These are phyloP conservation scores for Trichoderma asperellum DNA, from an alignment of 2,329 filamentous ascomycete genomes.

Conservation along the genomic window DNA sequence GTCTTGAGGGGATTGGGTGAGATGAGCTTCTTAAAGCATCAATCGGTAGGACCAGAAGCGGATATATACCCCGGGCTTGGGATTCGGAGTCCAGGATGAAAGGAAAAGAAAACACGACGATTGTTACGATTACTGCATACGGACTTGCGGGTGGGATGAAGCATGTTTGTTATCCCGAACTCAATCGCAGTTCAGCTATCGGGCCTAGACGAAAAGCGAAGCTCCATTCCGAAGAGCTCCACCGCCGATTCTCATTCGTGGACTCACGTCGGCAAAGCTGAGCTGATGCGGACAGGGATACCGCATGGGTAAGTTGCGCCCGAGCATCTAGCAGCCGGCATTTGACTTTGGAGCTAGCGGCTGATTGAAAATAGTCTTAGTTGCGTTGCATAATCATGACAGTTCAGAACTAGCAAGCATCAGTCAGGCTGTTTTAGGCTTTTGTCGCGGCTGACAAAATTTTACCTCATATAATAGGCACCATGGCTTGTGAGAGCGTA, in stretches of 20 bases:
- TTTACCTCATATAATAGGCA: conserved; percentile 12
- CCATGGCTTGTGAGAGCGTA: background rate
- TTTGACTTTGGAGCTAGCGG: conserved; percentile 9
- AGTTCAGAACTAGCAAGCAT: background rate
- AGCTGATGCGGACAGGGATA: background rate
- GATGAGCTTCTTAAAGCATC: background rate
- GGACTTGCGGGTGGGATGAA: background rate
- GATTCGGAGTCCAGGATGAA: background rate
- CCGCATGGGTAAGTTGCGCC: background rate
- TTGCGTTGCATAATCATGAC: conserved; percentile 24
- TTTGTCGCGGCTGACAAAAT: conserved; percentile 19
- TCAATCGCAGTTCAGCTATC: background rate
- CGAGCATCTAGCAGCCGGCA: conserved; percentile 1
- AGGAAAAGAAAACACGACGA: background rate
- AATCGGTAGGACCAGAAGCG: background rate
- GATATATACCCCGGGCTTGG: background rate
- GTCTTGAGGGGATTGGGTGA: background rate
- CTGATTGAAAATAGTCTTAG: conserved; percentile 2
- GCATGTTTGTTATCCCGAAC: background rate
- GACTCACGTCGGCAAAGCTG: background rate
- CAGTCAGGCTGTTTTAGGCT: background rate
- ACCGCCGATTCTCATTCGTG: background rate
- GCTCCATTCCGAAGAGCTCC: background rate
- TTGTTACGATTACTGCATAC: background rate
- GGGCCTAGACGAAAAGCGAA: background rate